These are phyloP conservation scores for Phytopythium oedochilum DNA, from an alignment of 352 stramenopile genomes.

Conservation along the genomic window DNA sequence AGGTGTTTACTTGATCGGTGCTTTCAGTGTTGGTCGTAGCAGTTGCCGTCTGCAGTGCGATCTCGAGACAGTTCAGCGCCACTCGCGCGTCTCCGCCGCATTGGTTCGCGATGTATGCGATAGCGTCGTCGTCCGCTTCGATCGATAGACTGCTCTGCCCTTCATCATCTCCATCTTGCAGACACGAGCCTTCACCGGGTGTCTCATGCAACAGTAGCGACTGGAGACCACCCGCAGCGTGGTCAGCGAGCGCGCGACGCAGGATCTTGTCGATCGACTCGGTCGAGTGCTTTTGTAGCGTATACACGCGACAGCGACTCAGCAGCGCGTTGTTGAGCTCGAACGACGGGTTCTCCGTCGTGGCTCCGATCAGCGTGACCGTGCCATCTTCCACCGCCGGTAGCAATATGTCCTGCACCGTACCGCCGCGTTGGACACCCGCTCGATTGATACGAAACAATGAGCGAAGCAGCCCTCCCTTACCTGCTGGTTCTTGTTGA, in stretches of 20 bases:
- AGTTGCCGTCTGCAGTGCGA: conserved; percentile 52
- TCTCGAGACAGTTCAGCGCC: conserved; percentile 81
- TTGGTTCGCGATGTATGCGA: conserved; percentile 66
- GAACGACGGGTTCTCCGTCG: conserved; percentile 88
- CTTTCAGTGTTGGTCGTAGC: conserved; percentile 11
- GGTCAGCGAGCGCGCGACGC: conserved; percentile 40
- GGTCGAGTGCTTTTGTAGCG: conserved; percentile 58
- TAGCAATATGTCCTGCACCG: conserved; percentile 74
- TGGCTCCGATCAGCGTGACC: conserved; percentile 86
- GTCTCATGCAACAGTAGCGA: conserved; percentile 10
- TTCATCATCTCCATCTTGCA: conserved; percentile 6
- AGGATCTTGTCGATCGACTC: conserved; percentile 70
- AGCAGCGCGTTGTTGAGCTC: conserved; percentile 85
- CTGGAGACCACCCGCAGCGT: conserved; percentile 20
- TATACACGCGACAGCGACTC: conserved; percentile 76
- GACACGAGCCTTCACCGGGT: background rate
- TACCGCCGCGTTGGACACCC: background rate
- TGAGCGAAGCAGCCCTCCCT: background rate
- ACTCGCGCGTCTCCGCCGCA: conserved; percentile 77
- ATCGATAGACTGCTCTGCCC: conserved; percentile 10
- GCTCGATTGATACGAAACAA: background rate
- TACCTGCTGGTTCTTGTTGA: conserved; percentile 85
- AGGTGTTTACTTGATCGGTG: background rate
- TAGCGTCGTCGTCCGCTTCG: conserved; percentile 44
- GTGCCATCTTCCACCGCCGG: conserved; percentile 76